phyloP scores from a whole-genome alignment of 2,329 filamentous ascomycete species.

The Penicillium sp. region DNA sequence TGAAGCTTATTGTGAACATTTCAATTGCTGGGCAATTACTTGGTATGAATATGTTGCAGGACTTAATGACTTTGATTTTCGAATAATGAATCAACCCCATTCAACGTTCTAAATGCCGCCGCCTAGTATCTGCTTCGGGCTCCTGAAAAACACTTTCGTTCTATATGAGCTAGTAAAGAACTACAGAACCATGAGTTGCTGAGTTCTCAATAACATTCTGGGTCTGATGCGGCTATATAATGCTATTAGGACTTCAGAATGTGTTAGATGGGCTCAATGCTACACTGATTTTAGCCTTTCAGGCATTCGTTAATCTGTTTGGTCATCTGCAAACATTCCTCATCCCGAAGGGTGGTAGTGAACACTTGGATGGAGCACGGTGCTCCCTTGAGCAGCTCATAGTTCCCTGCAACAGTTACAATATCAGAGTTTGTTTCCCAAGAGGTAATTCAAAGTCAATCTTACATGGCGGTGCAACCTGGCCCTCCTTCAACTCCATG shows the following conservation, averaged over 20 bases:
- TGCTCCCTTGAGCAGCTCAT: conserved; percentile 25
- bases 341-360: conserved; percentile 28
- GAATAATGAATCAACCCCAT: not conserved
- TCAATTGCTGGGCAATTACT: not conserved
- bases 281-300: conserved; percentile 1
- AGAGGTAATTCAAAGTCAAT: not conserved
- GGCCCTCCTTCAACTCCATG: conserved; percentile 11
- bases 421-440: not conserved
- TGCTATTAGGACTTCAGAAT: not conserved
- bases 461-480: conserved; percentile 23
- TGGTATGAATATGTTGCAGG: not conserved
- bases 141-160: not conserved
- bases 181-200: not conserved
- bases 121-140: not conserved
- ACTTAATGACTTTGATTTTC: not conserved
- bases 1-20: not conserved
- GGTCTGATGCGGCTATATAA: not conserved
- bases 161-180: not conserved
- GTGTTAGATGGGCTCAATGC: not conserved
- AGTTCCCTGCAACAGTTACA: conserved; percentile 18
- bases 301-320: conserved; percentile 27
- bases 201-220: not conserved
- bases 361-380: conserved; percentile 30
- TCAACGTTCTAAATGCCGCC: not conserved
- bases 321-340: conserved; percentile 29